phyloP scores from a whole-genome alignment of 1,139 yeast genomes.

The Suhomyces panamericanus region DNA sequence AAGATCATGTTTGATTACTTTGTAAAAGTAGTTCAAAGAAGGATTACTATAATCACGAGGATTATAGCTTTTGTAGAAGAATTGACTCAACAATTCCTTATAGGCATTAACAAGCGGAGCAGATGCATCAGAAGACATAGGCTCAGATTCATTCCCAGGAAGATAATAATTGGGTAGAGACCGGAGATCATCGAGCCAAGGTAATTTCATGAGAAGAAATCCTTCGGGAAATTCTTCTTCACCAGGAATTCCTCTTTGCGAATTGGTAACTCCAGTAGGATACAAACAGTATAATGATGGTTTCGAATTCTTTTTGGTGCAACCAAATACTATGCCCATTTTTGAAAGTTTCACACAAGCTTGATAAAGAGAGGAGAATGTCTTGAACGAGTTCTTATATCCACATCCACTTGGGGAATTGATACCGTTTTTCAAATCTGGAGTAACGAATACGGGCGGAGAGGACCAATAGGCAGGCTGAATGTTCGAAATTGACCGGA shows the following conservation, averaged over 20 bases:
- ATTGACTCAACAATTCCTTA: constrained; percentile 37
- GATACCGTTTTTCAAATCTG: constrained; percentile 38
- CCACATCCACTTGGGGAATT: constrained; percentile 30
- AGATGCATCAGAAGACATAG: constrained; percentile 7
- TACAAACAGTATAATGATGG: constrained; percentile 63
- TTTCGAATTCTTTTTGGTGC: constrained; percentile 50
- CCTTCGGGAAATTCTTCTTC: constrained; percentile 54
- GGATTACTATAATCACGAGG: constrained; percentile 70
- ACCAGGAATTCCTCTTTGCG: constrained; percentile 17
- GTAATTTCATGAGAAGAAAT: constrained; percentile 57
- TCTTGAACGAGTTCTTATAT: constrained; percentile 61
- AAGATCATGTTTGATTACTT: constrained; percentile 63
- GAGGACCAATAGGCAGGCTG: constrained; percentile 55
- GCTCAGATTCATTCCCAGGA: constrained; percentile 5
- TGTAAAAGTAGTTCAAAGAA: constrained; percentile 62
- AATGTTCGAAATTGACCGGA: constrained; percentile 45
- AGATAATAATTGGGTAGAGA: constrained; percentile 37
- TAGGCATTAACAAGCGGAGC: constrained; percentile 20
- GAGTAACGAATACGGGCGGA: constrained; percentile 59
- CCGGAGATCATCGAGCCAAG: constrained; percentile 66
- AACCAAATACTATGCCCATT: constrained; percentile 75
- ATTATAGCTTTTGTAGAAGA: constrained; percentile 47
- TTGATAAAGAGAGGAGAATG: constrained; percentile 68
- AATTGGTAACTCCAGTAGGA: constrained; percentile 45
- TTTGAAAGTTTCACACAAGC: constrained; percentile 53